phyloP scores from a whole-genome alignment of 148 eudicot genomes.

The Rhododendron kiyosumense region DNA sequence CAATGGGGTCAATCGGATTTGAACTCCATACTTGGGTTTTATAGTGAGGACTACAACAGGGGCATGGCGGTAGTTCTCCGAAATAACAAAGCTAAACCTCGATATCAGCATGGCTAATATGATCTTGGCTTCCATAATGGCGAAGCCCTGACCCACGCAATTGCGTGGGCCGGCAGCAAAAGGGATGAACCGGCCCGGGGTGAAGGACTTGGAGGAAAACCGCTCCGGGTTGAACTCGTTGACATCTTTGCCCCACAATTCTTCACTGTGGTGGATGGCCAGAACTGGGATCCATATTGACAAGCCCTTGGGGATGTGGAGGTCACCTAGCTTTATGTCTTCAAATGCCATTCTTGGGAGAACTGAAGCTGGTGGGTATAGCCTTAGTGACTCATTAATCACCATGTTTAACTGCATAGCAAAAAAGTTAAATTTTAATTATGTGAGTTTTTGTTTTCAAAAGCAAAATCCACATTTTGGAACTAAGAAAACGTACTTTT shows the following conservation, averaged over 20 bases:
- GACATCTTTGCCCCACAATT: conserved; percentile 75
- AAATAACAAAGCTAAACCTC: conserved; percentile 52
- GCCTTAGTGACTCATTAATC: conserved; percentile 74
- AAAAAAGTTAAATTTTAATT: background rate
- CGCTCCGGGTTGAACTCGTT: conserved; percentile 77
- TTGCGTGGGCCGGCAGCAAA: conserved; percentile 88
- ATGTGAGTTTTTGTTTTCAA: background rate
- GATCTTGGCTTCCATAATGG: conserved; percentile 83
- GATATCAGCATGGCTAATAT: conserved; percentile 70
- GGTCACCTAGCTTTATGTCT: conserved; percentile 69
- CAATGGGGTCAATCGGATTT: conserved; percentile 47
- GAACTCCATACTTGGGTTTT: conserved; percentile 93
- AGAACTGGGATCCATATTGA: conserved; percentile 95
- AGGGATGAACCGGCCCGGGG: conserved; percentile 65
- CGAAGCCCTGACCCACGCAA: conserved; percentile 81
- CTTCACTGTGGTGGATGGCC: conserved; percentile 75
- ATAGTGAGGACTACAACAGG: conserved; percentile 78
- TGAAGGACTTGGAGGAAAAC: conserved; percentile 52
- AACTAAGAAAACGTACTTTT: background rate
- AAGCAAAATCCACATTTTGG: background rate
- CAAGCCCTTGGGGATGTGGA: conserved; percentile 73
- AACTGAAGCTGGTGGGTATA: conserved; percentile 87
- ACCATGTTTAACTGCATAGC: conserved; percentile 63
- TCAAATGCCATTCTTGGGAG: conserved; percentile 88
- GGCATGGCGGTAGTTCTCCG: conserved; percentile 72